Conservation (phyloP, 441 rosid species). For the Breynia disticha region DNA sequence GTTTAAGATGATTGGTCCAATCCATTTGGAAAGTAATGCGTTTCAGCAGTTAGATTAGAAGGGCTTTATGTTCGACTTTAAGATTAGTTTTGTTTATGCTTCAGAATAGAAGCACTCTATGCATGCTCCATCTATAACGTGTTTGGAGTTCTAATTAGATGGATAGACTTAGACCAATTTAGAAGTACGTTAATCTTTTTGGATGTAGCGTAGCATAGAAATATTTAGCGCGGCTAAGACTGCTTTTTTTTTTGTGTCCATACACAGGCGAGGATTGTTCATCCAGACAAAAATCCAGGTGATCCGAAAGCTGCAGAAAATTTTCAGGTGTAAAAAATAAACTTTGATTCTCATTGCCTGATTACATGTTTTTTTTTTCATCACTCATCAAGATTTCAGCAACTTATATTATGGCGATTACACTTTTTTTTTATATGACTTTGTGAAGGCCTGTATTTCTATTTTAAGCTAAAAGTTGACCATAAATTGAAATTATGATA, state of each 20-base stretch:
- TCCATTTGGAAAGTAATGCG: neutral
- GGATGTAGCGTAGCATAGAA: too few species aligned
- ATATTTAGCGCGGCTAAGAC: too few species aligned
- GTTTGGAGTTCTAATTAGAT: neutral
- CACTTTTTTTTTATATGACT: too few species aligned
- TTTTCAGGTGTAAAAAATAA: conserved; percentile 57
- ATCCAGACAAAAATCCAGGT: conserved; percentile 88
- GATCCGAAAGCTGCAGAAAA: conserved; percentile 84
- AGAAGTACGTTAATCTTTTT: too few species aligned
- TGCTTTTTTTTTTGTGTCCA: conserved; percentile 3
- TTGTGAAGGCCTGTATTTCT: too few species aligned
- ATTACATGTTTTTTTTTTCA: neutral
- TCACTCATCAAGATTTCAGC: neutral
- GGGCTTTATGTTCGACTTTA: neutral
- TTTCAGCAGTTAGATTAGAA: neutral
- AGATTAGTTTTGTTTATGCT: neutral
- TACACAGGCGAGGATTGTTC: conserved; percentile 71
- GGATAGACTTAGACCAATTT: neutral
- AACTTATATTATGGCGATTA: neutral
- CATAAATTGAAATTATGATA: too few species aligned
- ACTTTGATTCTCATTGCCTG: conserved; percentile 1
- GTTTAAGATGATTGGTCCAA: neutral
- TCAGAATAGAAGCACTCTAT: neutral
- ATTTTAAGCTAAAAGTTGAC: too few species aligned
- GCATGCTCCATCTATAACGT: neutral